Evolutionary conservation across 2,329 filamentous ascomycete species (phyloP).

Genomic region (Tolypocladium nubicola): DNA sequence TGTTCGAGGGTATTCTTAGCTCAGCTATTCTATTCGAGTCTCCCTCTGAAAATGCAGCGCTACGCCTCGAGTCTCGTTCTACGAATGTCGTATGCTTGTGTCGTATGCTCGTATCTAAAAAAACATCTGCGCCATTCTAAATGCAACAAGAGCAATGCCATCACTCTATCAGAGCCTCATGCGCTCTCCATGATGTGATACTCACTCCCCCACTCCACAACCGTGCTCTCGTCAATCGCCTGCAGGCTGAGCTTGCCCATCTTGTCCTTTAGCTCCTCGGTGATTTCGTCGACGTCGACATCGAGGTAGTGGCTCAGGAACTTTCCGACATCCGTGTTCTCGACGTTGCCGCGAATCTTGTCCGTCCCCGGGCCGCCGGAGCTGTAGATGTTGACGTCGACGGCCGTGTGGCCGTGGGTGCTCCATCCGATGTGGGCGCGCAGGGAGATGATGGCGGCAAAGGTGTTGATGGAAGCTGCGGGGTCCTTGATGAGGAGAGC

Average conservation of each 20-base stretch:
- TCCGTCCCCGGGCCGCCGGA: constrained; percentile 55
- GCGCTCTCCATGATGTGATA: not conserved
- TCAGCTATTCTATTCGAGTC: not conserved
- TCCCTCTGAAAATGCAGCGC: not conserved
- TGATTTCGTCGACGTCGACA: constrained; percentile 70
- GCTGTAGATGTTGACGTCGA: constrained; percentile 94
- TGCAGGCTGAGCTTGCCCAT: constrained; percentile 9
- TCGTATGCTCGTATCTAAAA: not conserved
- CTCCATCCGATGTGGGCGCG: constrained; percentile 88
- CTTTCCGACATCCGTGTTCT: constrained; percentile 84
- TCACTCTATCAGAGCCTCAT: not conserved
- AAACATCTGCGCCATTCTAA: not conserved
- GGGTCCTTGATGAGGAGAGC: constrained; percentile 50
- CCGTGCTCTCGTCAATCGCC: not conserved
- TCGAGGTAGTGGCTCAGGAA: constrained; percentile 73
- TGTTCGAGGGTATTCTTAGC: not conserved
- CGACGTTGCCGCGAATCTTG: constrained; percentile 70
- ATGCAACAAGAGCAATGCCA: not conserved
- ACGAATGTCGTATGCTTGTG: not conserved
- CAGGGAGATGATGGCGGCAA: constrained; percentile 79
- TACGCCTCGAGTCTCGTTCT: not conserved
- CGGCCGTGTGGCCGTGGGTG: constrained; percentile 85
- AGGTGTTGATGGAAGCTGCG: constrained; percentile 41
- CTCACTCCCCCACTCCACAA: not conserved
- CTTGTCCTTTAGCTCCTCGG: constrained; percentile 59